Evolutionary conservation across 495 filamentous ascomycete genomes (phyloP), one percentile per base, ranked within the genome.

Genomic region (Penicillium lagena): DNA sequence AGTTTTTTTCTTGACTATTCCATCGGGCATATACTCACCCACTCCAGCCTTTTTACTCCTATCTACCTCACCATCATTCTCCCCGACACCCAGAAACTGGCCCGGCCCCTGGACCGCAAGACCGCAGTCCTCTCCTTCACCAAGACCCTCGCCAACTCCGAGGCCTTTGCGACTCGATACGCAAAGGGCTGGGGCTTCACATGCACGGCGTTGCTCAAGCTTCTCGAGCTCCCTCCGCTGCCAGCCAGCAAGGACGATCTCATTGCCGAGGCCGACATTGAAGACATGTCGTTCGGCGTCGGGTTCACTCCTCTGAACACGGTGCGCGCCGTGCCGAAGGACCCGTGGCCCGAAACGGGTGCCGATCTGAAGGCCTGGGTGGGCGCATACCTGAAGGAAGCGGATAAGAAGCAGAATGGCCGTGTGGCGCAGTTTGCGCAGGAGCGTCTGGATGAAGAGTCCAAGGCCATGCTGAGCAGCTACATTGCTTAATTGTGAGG

Each of bases 261-360:
- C 15, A 80, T 90, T 51, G 73, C 77, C 12, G 90, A 95, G 55
- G 82, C 85, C 9, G 93, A 97, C 53, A 84, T 93, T 37, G 93
- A 98, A 51, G 91, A 98, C 60, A 80, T 95, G 57, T 82, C 86
- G 40, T 99, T 97, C 54, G 94, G 91, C 9, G 81, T 95, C 35
- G 89, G 89, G 1, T 99, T 94, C 66, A 96, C 93, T 1, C 79
- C 85, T 34, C 75, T 99, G 44, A 90, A 87, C 60, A 96, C 93
- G 1, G 89, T 90, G 64, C 86, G 84, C 60, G 78, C 80, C 40
- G 59, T 65, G 29, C 54, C 73, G 8, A 73, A 71, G 43, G 90
- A 95, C 58, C 81, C 85, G 13, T 95, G 83, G 77, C 86, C 90
- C 29, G 83, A 94, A 42, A 83, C 91, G 8, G 70, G 70, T 8